Conservation (phyloP, 352 stramenopile species). For the Pythium myriotylum region DNA sequence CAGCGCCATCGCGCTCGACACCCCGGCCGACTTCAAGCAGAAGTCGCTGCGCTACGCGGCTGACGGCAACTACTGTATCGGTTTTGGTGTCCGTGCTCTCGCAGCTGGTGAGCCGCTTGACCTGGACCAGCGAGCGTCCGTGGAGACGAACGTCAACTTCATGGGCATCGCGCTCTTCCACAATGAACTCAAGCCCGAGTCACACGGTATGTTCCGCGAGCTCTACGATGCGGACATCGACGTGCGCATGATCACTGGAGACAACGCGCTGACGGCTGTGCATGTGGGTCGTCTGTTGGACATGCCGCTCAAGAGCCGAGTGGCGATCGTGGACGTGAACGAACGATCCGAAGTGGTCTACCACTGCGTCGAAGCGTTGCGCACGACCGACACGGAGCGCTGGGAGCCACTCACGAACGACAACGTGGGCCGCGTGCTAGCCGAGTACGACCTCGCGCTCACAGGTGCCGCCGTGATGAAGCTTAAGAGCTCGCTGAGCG, state of each 20-base stretch:
- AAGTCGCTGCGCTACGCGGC: constrained; percentile 46
- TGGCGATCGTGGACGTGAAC: constrained; percentile 48
- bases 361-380: constrained; percentile 39
- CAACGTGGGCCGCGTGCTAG: constrained; percentile 31
- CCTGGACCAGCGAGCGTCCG: constrained; percentile 27
- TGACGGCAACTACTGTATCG: constrained; percentile 71
- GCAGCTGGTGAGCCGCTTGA: constrained; percentile 12
- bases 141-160: constrained; percentile 69
- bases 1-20: constrained; percentile 26
- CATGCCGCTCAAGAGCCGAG: constrained; percentile 42
- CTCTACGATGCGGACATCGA: constrained; percentile 65
- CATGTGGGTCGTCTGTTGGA: constrained; percentile 45
- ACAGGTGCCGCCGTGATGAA: constrained; percentile 52
- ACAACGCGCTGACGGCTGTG: constrained; percentile 60
- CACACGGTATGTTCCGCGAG: constrained; percentile 60
- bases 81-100: constrained; percentile 41
- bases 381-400: constrained; percentile 24
- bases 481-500: constrained; percentile 29
- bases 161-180: constrained; percentile 80
- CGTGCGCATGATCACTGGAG: constrained; percentile 80
- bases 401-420: constrained; percentile 38
- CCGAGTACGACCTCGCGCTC: constrained; percentile 45
- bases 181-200: constrained; percentile 83
- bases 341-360: constrained; percentile 27
- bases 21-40: constrained; percentile 55